Conservation (phyloP, 2,329 filamentous ascomycete species). For the Grosmannia clavigera region DNA sequence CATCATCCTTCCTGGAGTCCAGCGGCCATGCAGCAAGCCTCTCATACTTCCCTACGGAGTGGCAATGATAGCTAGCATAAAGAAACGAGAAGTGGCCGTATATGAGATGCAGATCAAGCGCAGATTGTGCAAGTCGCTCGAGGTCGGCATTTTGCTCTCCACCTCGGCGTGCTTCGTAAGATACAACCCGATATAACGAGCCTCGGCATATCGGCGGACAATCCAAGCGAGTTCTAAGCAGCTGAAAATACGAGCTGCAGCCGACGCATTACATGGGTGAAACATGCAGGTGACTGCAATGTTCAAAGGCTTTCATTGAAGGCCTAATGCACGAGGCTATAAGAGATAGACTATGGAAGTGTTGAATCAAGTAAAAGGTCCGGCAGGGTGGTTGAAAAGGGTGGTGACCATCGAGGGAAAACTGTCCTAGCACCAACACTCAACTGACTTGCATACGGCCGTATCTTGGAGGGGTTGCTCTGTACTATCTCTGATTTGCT, state of each 20-base stretch:
- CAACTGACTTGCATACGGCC: no score
- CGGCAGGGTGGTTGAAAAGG: not conserved
- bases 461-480: no score
- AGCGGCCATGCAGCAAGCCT: no score
- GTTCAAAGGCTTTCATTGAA: not conserved
- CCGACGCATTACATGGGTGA: not conserved
- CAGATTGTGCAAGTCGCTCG: not conserved
- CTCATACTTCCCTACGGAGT: no score
- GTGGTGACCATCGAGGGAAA: not conserved
- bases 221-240: not conserved
- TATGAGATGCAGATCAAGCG: not conserved
- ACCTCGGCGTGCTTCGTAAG: not conserved
- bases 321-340: not conserved
- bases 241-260: not conserved
- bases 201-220: not conserved
- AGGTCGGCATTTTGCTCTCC: not conserved
- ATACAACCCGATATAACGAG: not conserved
- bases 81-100: no score
- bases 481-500: no score
- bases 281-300: not conserved
- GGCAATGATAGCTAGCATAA: no score
- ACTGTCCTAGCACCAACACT: no score
- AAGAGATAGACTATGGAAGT: not conserved
- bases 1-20: no score
- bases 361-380: not conserved